These are phyloP conservation scores for Wickerhamiella kazuoi DNA, from an alignment of 805 yeast species.

Conservation along the genomic window DNA sequence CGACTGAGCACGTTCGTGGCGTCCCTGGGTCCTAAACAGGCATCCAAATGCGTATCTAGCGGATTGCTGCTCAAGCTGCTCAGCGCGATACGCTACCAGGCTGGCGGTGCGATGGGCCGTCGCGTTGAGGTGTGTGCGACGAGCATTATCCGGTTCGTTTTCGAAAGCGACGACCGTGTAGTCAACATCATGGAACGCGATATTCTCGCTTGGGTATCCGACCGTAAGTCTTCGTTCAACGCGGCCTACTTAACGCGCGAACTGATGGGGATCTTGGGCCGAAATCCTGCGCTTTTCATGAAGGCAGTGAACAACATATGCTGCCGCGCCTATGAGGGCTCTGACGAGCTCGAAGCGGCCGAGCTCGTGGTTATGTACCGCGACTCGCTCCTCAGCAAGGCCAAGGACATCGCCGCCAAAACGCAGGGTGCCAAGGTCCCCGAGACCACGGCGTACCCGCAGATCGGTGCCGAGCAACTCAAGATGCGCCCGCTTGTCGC, in stretches of 20 bases:
- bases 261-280: not conserved
- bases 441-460: not conserved
- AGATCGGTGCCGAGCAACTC: not conserved
- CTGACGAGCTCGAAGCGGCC: not conserved
- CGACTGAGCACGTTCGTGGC: not conserved
- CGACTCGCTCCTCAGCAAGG: not conserved
- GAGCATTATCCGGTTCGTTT: not conserved
- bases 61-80: not conserved
- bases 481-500: not conserved
- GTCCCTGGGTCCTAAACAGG: not conserved
- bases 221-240: not conserved
- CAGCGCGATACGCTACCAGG: not conserved
- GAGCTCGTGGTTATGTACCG: not conserved
- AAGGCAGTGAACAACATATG: not conserved
- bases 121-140: not conserved
- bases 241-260: not conserved
- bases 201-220: not conserved
- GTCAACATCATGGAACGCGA: not conserved
- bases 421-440: not conserved
- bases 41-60: not conserved
- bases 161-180: constrained; percentile 1
- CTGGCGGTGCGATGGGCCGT: constrained; percentile 1
- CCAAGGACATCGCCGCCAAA: not conserved
- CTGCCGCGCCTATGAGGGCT: not conserved
- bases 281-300: not conserved